Evolutionary conservation across 2,329 filamentous ascomycete species (phyloP), one percentile per base, ranked within the genome.

Genomic region (Diaporthe destruens): DNA sequence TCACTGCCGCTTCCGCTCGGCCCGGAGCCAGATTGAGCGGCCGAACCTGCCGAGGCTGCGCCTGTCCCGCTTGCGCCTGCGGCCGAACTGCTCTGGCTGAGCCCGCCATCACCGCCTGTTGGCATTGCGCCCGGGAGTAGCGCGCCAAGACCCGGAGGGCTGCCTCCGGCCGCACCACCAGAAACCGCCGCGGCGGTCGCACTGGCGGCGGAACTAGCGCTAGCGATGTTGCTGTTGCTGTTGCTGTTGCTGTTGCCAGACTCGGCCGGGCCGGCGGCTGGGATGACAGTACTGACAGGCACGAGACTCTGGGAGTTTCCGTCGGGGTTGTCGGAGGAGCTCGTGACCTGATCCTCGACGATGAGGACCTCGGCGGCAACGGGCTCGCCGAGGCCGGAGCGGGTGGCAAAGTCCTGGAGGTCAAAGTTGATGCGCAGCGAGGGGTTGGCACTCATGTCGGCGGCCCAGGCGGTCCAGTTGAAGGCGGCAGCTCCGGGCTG

Each of bases 381-480:
- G n/a, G 72, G 65, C 32, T 63, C 51, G 20, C 72, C 72, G 23
- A 74, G 65, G 25, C 72, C 59, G 6, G 72, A 67, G 53, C 71
- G 71, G 66, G 4, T 65, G 18, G 72, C 65, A 49, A 74, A 74
- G 44, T 54, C 51, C 34, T 69, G 61, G 32, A 72, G 14, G 59
- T 74, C 72, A 49, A 74, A 74, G 54, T 72, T 25, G 44, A 70
- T 47, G 16, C 72, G 71, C 44, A 72, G 29, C 16, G 71, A 66
- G 20, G 72, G 66, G 36, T 74, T 70, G 23, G 65, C 36, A 29
- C 66, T 71, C 29, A 74, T 49, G 39, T 72, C 57, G 11, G 65
- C 59, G 18, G 72, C 72, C 72, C 72, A 74, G 36, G 70, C 44
- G 29, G 66, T 70, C 66, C 66, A 74, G 53, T 74, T 59, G 66